Evolutionary conservation across 139 green algal species (phyloP).

Genomic region (Gonium pectorale): DNA sequence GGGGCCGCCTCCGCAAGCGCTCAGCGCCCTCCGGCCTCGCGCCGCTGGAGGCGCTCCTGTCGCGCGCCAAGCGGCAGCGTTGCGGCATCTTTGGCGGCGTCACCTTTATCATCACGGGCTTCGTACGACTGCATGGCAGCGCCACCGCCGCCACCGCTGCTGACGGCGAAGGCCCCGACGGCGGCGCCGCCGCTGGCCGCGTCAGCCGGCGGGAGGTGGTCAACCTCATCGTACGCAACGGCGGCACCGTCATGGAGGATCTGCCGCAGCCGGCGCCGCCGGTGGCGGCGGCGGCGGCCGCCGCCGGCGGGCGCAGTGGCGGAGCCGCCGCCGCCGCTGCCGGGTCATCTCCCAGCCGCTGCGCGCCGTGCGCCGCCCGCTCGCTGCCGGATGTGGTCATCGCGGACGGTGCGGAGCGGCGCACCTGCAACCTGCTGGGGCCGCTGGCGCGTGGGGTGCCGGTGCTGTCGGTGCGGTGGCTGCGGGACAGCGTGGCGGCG

Average conservation of each 20-base stretch:
- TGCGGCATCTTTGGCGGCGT: slow-evolving; percentile 29
- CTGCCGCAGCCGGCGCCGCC: slow-evolving; percentile 1
- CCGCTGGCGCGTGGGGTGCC: slow-evolving; percentile 33
- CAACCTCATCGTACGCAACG: slow-evolving; percentile 26
- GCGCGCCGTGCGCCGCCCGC: background rate
- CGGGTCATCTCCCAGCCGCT: background rate
- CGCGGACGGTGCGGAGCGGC: slow-evolving; percentile 7
- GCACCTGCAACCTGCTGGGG: slow-evolving; percentile 35
- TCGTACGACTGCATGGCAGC: background rate
- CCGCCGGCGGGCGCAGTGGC: background rate
- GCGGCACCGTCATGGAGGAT: slow-evolving; percentile 32
- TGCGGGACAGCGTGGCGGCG: slow-evolving; percentile 32
- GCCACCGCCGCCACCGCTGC: background rate
- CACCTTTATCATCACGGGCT: slow-evolving; percentile 36
- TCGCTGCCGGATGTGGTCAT: slow-evolving; percentile 31
- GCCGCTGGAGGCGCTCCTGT: background rate
- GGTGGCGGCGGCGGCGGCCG: background rate
- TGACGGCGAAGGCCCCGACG: background rate
- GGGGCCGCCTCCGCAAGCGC: slow-evolving; percentile 14
- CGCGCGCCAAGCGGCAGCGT: slow-evolving; percentile 30
- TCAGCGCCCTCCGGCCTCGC: background rate
- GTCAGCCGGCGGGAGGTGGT: background rate
- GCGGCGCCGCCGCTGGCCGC: background rate
- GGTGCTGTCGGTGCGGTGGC: slow-evolving; percentile 34
- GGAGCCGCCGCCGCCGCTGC: background rate